A percentile compares a stretch with the other conserved stretches of the same genome.
Conservation (phyloP, 1,284 basidiomycete species). For the Cutaneotrichosporon daszewskae region DNA sequence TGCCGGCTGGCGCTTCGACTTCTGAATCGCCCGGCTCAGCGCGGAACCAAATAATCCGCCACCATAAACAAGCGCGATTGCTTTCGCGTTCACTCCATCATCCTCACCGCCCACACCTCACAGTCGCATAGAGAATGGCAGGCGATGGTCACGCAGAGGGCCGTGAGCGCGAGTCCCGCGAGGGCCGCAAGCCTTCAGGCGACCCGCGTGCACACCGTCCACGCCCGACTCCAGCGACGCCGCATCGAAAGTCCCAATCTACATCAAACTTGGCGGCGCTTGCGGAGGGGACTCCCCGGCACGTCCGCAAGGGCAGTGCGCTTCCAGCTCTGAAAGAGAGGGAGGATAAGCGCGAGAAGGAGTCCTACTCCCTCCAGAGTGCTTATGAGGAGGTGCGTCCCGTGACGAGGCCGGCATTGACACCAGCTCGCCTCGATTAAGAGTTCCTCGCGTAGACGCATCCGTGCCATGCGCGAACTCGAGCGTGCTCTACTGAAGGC, state of each 20-base stretch:
- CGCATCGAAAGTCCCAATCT: constrained; percentile 36
- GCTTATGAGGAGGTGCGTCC: constrained; percentile 6
- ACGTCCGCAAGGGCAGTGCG: not conserved
- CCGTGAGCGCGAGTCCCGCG: not conserved
- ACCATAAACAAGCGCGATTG: constrained; percentile 5
- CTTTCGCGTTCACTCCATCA: too few relatives aligned
- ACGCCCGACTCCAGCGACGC: not conserved
- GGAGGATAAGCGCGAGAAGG: too few relatives aligned
- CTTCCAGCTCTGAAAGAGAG: not conserved
- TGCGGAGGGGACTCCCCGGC: constrained; percentile 9
- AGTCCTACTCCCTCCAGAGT: not conserved
- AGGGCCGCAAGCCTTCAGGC: not conserved
- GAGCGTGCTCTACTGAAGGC: constrained; percentile 19
- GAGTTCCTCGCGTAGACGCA: constrained; percentile 23
- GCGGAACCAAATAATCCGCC: constrained; percentile 1
- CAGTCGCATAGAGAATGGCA: too few relatives aligned
- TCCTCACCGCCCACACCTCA: too few relatives aligned
- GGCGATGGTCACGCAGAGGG: too few relatives aligned
- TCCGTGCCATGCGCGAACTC: constrained; percentile 20
- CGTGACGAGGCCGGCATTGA: not conserved
- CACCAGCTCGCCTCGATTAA: constrained; percentile 27
- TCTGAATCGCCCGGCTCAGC: too few relatives aligned
- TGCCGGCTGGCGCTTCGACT: too few relatives aligned
- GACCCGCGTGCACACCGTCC: not conserved
- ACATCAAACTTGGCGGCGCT: constrained; percentile 29